phyloP scores from a whole-genome alignment of 148 eudicot genomes.

The Nyssa sinensis region DNA sequence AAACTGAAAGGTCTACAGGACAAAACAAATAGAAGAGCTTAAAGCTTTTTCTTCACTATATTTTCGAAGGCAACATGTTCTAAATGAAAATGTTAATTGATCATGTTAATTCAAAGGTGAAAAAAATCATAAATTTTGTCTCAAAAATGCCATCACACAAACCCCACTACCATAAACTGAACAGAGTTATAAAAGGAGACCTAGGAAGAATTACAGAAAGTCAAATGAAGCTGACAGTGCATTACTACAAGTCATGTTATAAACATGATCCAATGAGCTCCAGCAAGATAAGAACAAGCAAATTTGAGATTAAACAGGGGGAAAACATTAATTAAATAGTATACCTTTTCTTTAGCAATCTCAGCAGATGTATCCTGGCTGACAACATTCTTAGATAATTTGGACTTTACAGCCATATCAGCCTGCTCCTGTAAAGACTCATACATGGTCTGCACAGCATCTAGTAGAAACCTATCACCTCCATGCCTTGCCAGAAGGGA shows the following conservation, averaged over 20 bases:
- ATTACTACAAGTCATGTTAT: not conserved
- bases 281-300: not conserved
- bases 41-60: no score
- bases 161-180: not conserved
- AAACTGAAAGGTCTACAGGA: no score
- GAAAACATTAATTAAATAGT: conserved; percentile 2
- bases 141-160: not conserved
- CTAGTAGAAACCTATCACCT: conserved; percentile 86
- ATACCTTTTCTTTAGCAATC: conserved; percentile 88
- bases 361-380: conserved; percentile 74
- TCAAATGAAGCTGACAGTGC: not conserved
- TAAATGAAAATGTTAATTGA: not conserved
- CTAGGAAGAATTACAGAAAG: not conserved
- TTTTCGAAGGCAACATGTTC: not conserved
- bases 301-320: not conserved
- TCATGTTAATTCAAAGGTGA: not conserved
- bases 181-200: not conserved
- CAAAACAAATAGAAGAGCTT: no score
- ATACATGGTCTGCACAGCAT: conserved; percentile 61
- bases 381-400: conserved; percentile 39
- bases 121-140: not conserved
- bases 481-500: conserved; percentile 86
- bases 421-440: conserved; percentile 64
- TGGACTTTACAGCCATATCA: conserved; percentile 52
- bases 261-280: not conserved